These are phyloP conservation scores for Crithidia fasciculata DNA, from an alignment of 208 protist species.

Conservation along the genomic window DNA sequence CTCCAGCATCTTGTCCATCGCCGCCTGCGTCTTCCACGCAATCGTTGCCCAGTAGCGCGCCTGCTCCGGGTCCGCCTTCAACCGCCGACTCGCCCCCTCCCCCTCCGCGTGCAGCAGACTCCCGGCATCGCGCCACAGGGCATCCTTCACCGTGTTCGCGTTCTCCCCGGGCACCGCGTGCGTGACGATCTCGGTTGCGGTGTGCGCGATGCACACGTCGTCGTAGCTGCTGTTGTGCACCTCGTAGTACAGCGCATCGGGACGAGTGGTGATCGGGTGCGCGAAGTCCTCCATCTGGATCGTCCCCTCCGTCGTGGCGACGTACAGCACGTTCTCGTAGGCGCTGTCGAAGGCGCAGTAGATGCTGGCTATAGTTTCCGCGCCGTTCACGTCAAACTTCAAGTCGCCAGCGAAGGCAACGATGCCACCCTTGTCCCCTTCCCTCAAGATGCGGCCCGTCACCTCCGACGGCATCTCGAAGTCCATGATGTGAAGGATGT, in stretches of 20 bases:
- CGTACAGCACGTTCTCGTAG: conserved; percentile 33
- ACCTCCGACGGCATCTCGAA: conserved; percentile 51
- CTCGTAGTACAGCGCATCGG: conserved; percentile 36
- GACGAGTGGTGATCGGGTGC: conserved; percentile 20
- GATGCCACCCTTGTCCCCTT: conserved; percentile 43
- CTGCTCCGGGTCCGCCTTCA: conserved; percentile 39
- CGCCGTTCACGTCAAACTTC: conserved; percentile 36
- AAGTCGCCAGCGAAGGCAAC: conserved; percentile 47
- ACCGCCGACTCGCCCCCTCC: conserved; percentile 17
- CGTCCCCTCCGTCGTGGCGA: conserved; percentile 40
- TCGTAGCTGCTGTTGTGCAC: conserved; percentile 43
- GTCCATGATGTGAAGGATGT: conserved; percentile 63
- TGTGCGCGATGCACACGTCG: conserved; percentile 24
- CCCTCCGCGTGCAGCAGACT: conserved; percentile 30
- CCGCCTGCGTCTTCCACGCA: conserved; percentile 63
- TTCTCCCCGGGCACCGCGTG: conserved; percentile 22
- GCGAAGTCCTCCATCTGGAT: conserved; percentile 50
- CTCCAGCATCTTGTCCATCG: conserved; percentile 70
- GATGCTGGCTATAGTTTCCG: conserved; percentile 24
- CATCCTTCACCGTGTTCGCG: conserved; percentile 37
- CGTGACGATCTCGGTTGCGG: conserved; percentile 14
- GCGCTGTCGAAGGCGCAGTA: conserved; percentile 43
- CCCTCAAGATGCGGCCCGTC: conserved; percentile 50
- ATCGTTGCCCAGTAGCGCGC: conserved; percentile 46
- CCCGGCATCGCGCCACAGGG: conserved; percentile 54